Conservation (phyloP, 2,329 filamentous ascomycete species). For the Talaromyces sp. region DNA sequence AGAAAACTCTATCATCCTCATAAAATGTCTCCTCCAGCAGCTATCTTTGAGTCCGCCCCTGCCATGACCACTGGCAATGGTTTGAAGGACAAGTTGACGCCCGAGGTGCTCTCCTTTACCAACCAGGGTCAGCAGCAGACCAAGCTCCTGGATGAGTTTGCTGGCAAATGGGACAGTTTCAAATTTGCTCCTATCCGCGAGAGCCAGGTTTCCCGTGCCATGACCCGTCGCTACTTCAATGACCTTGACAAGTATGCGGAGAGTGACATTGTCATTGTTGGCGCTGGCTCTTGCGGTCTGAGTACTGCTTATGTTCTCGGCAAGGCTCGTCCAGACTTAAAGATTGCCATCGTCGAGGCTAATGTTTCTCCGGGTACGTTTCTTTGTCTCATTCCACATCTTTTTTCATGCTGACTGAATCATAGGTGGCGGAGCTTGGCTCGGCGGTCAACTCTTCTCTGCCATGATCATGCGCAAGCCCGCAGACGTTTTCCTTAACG, state of each 20-base stretch:
- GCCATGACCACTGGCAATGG: slow-evolving; percentile 32
- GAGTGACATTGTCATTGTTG: slow-evolving; percentile 89
- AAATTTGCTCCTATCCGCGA: slow-evolving; percentile 83
- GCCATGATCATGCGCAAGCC: slow-evolving; percentile 96
- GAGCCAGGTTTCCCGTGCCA: slow-evolving; percentile 86
- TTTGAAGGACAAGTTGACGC: slow-evolving; percentile 44
- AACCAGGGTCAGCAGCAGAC: slow-evolving; percentile 44
- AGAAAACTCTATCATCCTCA: slow-evolving; percentile 28
- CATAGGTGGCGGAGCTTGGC: slow-evolving; percentile 78
- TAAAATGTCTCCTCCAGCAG: slow-evolving; percentile 74
- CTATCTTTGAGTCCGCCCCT: slow-evolving; percentile 53
- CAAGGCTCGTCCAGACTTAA: slow-evolving; percentile 79
- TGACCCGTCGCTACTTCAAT: slow-evolving; percentile 88
- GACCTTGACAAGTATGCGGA: slow-evolving; percentile 88
- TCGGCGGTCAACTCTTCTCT: slow-evolving; percentile 89
- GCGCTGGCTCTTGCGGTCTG: slow-evolving; percentile 83
- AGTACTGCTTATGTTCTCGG: slow-evolving; percentile 80
- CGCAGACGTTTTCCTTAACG: slow-evolving; percentile 75
- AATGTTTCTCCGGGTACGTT: slow-evolving; percentile 68
- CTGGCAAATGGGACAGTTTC: slow-evolving; percentile 76
- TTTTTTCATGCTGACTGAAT: neutral
- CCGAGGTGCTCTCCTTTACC: slow-evolving; percentile 41
- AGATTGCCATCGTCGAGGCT: slow-evolving; percentile 87
- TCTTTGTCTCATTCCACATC: neutral
- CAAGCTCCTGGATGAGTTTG: slow-evolving; percentile 61